Evolutionary conservation across 345 rosid genomes (phyloP).

Genomic region (Turritis glabra): DNA sequence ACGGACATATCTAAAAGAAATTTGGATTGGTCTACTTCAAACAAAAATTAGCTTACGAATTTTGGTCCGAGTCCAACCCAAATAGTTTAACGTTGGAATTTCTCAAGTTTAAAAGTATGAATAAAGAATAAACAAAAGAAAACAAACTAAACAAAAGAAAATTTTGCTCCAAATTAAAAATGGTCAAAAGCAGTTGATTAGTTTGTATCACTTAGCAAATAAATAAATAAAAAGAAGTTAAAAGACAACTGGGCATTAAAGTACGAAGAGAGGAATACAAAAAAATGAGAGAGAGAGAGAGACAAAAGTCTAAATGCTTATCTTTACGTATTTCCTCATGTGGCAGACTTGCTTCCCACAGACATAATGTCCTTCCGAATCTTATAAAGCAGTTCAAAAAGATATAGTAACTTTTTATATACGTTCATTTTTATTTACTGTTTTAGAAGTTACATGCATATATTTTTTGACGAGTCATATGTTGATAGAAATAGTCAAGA

Average conservation of each 20-base stretch:
- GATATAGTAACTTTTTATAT: neutral
- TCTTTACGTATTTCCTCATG: constrained; percentile 7
- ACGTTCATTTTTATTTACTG: neutral
- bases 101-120: neutral
- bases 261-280: neutral
- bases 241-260: neutral
- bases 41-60: neutral
- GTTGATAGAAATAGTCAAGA: neutral
- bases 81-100: neutral
- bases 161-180: neutral
- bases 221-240: neutral
- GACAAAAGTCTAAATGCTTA: constrained; percentile 14
- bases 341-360: constrained; percentile 13
- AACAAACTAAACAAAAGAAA: neutral
- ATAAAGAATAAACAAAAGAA: neutral
- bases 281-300: neutral
- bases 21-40: constrained; percentile 11
- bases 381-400: constrained; percentile 7
- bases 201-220: neutral
- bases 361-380: neutral
- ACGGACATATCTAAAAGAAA: constrained; percentile 12
- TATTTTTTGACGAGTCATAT: neutral
- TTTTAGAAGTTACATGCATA: neutral
- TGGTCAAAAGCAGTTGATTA: neutral
- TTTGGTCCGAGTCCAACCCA: neutral